Evolutionary conservation across 495 filamentous ascomycete species (phyloP).

Genomic region (Aspergillus nanangensis): DNA sequence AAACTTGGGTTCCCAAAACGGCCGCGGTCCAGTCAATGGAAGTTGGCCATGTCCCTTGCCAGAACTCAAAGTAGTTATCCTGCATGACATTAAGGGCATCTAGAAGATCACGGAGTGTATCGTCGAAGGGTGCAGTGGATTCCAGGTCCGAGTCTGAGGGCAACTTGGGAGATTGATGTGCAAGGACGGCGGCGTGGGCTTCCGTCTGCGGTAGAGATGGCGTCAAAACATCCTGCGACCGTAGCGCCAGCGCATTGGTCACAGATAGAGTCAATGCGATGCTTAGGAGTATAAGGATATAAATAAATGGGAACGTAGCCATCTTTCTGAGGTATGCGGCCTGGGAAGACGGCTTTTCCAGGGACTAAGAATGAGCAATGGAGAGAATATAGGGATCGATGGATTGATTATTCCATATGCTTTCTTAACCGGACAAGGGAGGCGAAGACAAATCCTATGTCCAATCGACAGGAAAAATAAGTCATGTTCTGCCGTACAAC

Average conservation of each 20-base stretch:
- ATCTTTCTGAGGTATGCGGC: slow-evolving; percentile 3
- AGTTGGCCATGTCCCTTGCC: slow-evolving; percentile 77
- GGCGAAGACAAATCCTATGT: slow-evolving; percentile 2
- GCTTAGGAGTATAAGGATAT: slow-evolving; percentile 16
- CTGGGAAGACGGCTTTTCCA: not conserved
- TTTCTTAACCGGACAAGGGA: too few species aligned
- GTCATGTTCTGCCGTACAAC: slow-evolving; percentile 2
- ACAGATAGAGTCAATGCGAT: slow-evolving; percentile 15
- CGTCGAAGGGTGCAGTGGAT: slow-evolving; percentile 14
- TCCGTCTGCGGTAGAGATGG: slow-evolving; percentile 7
- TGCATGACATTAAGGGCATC: slow-evolving; percentile 72
- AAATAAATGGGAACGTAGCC: slow-evolving; percentile 9
- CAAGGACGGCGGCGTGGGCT: slow-evolving; percentile 3
- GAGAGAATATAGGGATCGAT: not conserved
- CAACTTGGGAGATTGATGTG: slow-evolving; percentile 4
- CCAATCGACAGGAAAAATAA: slow-evolving; percentile 10
- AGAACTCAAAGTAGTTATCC: slow-evolving; percentile 66
- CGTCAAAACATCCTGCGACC: slow-evolving; percentile 21
- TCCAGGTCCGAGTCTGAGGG: slow-evolving; percentile 4
- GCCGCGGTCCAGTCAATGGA: slow-evolving; percentile 95
- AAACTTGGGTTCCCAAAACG: slow-evolving; percentile 77
- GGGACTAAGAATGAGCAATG: not conserved
- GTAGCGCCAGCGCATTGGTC: slow-evolving; percentile 29
- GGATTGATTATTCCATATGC: too few species aligned
- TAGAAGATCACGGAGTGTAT: slow-evolving; percentile 42